Conservation (phyloP, 1,284 basidiomycete genomes). For the Rhodofomes roseus region DNA sequence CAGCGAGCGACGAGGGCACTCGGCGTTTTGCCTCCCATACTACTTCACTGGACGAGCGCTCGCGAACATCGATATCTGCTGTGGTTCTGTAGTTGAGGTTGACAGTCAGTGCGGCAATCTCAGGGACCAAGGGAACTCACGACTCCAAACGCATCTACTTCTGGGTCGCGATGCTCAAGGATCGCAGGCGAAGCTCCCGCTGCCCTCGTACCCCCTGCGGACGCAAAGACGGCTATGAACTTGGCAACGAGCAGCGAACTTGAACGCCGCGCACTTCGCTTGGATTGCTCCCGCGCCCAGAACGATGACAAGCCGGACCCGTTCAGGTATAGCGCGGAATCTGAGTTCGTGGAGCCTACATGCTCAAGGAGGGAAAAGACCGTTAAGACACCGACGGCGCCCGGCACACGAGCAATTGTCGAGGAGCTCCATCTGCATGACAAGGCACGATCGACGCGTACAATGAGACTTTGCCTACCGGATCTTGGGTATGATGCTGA, state of each 20-base stretch:
- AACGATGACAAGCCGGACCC: background rate
- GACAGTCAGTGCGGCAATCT: background rate
- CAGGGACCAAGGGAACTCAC: background rate
- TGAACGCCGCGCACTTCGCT: background rate
- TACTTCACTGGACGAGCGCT: background rate
- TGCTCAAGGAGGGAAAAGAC: slow-evolving; percentile 12
- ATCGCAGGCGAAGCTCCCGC: background rate
- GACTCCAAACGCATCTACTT: background rate
- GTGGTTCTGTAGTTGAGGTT: background rate
- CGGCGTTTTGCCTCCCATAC: background rate
- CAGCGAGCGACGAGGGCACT: background rate
- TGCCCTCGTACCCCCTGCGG: background rate
- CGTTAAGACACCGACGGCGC: slow-evolving; percentile 11
- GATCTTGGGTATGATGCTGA: background rate
- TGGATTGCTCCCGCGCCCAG: background rate
- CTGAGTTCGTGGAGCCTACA: slow-evolving; percentile 5
- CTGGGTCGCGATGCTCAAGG: background rate
- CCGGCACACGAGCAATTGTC: background rate
- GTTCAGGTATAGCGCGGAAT: background rate
- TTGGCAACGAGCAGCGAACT: background rate
- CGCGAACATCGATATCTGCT: background rate
- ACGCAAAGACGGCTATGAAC: background rate
- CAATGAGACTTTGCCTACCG: background rate
- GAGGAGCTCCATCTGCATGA: background rate
- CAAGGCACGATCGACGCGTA: background rate